Evolutionary conservation across 1,139 yeast species (phyloP), one percentile per base, ranked within the genome.

Genomic region (Hansenula sp.): DNA sequence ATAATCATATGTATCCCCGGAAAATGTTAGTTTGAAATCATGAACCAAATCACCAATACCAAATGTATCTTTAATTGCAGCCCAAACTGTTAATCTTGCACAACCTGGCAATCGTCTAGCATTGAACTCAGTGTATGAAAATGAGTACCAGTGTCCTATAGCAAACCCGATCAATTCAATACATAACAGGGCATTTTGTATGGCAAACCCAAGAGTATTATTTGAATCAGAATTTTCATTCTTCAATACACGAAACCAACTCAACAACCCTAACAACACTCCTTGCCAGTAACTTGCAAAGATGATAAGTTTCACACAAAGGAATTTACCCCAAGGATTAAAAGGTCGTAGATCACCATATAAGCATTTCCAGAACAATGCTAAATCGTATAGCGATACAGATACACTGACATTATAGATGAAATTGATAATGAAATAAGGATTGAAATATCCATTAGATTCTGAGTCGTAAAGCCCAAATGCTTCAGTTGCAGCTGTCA

Each of bases 271-370:
- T 40, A 93, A 70, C 0, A 83, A 56, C 2, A 41, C 47, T 41
- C 41, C 47, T 34, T 15, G 35, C 33, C 15, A 36, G 21, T 36
- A 41, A 44, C 47, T 44, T 41, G 47, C 40, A 33, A 38, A 29
- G 45, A 94, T 91, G 46, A 93, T 88, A 52, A 90, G 73, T 62
- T 93, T 93, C 43, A 93, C 96, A 67, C 97, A 90, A 38, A 94
- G 64, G 61, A 93, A 93, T 63, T 94, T 94, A 10, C 96, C 91
- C 72, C 93, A 81, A 2, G 98, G 98, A 43, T 87, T 76, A 66
- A 84, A 91, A 0, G 87, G 90, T 44, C 71, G 74, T 54, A 93
- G 72, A 55, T 91, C 98, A 8, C 63, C 66, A 68, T 87, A 81
- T 17, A 93, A 68, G 50, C 95, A 87, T 59, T 81, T 84, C 99